Conservation (phyloP, 2,329 filamentous ascomycete species). For the Blastomyces parvus region DNA sequence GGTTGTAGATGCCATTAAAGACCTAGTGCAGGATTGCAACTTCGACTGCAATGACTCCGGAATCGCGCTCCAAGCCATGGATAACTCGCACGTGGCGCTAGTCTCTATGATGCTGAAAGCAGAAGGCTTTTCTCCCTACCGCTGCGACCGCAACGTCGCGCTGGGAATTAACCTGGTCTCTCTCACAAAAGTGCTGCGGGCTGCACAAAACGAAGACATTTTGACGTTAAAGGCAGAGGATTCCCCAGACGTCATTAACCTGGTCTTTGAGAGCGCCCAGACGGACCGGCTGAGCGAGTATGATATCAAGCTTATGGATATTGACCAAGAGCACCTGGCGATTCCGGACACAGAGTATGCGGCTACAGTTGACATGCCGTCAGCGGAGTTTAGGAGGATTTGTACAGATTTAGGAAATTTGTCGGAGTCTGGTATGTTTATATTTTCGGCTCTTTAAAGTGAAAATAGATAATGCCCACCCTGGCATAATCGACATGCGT, state of each 20-base stretch:
- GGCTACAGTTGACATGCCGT: conserved; percentile 80
- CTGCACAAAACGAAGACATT: conserved; percentile 87
- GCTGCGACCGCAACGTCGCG: conserved; percentile 97
- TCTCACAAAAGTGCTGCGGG: conserved; percentile 92
- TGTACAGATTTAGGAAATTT: conserved; percentile 84
- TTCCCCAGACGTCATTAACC: conserved; percentile 86
- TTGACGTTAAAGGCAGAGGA: conserved; percentile 97
- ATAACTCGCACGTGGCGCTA: conserved; percentile 98
- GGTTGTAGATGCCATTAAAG: conserved; percentile 98
- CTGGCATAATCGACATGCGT: background rate
- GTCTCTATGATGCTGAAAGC: conserved; percentile 98
- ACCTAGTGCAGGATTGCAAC: conserved; percentile 98
- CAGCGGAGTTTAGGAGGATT: conserved; percentile 85
- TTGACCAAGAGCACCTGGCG: conserved; percentile 97
- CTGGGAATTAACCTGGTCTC: conserved; percentile 95
- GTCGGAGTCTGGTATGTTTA: conserved; percentile 80
- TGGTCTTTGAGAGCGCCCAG: conserved; percentile 84
- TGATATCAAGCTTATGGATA: conserved; percentile 99
- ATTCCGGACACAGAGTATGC: conserved; percentile 99
- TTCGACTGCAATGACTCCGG: conserved; percentile 99
- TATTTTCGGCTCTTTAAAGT: background rate
- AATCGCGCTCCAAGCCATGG: conserved; percentile 97
- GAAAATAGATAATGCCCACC: background rate
- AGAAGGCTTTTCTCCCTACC: conserved; percentile 87
- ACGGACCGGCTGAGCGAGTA: conserved; percentile 95